These are phyloP conservation scores for Solanum peruvianum DNA, from an alignment of 257 asterid genomes.

Conservation along the genomic window DNA sequence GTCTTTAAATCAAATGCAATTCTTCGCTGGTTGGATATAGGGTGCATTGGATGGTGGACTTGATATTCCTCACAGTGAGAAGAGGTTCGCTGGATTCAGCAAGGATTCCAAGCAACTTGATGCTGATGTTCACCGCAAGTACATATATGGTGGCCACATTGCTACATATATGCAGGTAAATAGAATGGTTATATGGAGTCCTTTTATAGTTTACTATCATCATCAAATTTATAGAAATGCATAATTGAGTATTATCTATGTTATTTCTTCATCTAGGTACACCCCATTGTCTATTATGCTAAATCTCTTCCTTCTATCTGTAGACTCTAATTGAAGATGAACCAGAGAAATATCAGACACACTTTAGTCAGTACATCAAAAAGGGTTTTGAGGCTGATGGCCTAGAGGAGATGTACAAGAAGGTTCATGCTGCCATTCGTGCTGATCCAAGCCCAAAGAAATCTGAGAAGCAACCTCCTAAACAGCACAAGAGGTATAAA, in stretches of 20 bases:
- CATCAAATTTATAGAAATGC: neutral
- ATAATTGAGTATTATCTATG: neutral
- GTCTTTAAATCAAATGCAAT: neutral
- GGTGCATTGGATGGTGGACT: constrained; percentile 88
- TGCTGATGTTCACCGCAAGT: constrained; percentile 71
- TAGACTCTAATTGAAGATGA: constrained; percentile 65
- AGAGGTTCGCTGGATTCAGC: constrained; percentile 73
- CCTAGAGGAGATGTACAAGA: constrained; percentile 64
- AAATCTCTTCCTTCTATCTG: neutral
- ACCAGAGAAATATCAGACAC: constrained; percentile 66
- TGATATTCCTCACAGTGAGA: constrained; percentile 81
- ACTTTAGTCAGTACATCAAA: constrained; percentile 45
- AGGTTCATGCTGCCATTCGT: constrained; percentile 62
- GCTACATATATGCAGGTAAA: constrained; percentile 71
- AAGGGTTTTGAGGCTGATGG: constrained; percentile 49
- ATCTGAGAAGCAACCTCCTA: constrained; percentile 31
- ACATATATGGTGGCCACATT: constrained; percentile 75
- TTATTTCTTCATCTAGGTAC: neutral
- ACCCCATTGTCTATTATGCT: neutral
- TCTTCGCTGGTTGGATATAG: constrained; percentile 11
- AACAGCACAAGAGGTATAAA: constrained; percentile 40
- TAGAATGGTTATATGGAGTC: neutral
- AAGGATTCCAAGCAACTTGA: constrained; percentile 65
- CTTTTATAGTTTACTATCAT: neutral
- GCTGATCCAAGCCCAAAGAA: constrained; percentile 36